Evolutionary conservation across 768 basidiomycete genomes (phyloP), one percentile per base, ranked within the genome.

Genomic region (Serendipita vermifera): DNA sequence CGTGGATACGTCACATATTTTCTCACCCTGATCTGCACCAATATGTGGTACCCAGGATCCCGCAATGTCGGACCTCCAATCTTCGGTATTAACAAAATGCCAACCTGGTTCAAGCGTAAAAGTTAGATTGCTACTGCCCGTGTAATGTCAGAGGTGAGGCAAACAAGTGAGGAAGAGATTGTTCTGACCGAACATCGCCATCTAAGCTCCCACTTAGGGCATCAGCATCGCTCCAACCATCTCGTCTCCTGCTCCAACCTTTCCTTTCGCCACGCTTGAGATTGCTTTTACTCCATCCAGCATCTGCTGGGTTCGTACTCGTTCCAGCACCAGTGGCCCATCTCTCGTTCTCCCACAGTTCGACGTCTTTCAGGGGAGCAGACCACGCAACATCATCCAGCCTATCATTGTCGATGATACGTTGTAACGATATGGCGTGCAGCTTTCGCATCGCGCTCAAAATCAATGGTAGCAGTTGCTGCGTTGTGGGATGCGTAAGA

Each of bases 311-410:
- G 59, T 65, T 31, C 55, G 58, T 2, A 14, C 24, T 32, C 22
- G 58, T 60, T 24, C 59, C 55, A 1, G 60, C 59, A 54, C 59
- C 31, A 31, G 68, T 66, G 33, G 67, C 64, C 69, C 76, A 82
- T 15, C 87, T 73, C 64, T 89, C 85, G 67, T 88, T 90, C 71
- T 90, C 87, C 72, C 78, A 89, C 22, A 89, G 64, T 66, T 86
- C 83, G 14, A 89, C 84, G 32, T 80, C 76, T 4, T 77, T 66
- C 69, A 82, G 73, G 63, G 83, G 78, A 2, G 81, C 71, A 0
- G 68, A 70, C 85, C 85, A 88, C 39, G 77, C 78, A 27, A 63
- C 67, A 62, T 87, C 83, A 4, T 73, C 71, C 2, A 90, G 74
- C 9, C 70, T 72, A 59, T 88, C 83, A 59, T 90, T 72, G 61